Evolutionary conservation across 2,329 filamentous ascomycete genomes (phyloP), one percentile per base, ranked within the genome.

Genomic region (Curvularia sp.): DNA sequence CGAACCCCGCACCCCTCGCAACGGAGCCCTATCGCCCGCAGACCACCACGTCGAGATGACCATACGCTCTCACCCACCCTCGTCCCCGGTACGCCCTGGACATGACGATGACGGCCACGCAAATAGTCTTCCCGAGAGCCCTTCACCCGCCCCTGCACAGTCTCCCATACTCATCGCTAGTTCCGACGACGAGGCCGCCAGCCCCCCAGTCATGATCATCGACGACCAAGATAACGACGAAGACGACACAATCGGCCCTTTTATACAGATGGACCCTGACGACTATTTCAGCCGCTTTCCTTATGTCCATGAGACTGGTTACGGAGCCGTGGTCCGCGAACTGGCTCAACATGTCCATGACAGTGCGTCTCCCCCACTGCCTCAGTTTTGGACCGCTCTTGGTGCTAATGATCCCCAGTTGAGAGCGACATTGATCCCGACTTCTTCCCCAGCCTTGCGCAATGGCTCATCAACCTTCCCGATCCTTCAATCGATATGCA

Each of bases 161-260:
- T 61, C 65, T 41, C 61, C 64, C 4, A 44, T 60, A n/a, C 52
- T 68, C 48, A 53, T 72, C 33, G 48, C 60, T 39, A 63, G 53
- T 38, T 62, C 66, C 18, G 59, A 59, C 10, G 64, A 66, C 26
- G 60, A 62, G 18, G 31, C 50, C 20, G 55, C 33, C n/a, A 75
- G 74, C 52, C 72, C 74, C 26, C 76, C 73, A 49, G 71, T 79
- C 35, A 73, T 81, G 59, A 69, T 77, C 43, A 70, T 81, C 22
- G 70, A 77, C 42, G 71, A 73, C 18, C 74, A 78, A 28, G 72
- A 66, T 4, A 18, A 35, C 28, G 30, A 48, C 18, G 74, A 78
- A 22, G 73, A 68, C 20, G 65, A 62, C n/a, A 22, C 46, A 4
- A 53, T 51, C 8, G 35, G 15, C 42, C 59, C 69, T 48, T 48